Conservation (phyloP, 331 rosid genomes). For the Malus hybrid region DNA sequence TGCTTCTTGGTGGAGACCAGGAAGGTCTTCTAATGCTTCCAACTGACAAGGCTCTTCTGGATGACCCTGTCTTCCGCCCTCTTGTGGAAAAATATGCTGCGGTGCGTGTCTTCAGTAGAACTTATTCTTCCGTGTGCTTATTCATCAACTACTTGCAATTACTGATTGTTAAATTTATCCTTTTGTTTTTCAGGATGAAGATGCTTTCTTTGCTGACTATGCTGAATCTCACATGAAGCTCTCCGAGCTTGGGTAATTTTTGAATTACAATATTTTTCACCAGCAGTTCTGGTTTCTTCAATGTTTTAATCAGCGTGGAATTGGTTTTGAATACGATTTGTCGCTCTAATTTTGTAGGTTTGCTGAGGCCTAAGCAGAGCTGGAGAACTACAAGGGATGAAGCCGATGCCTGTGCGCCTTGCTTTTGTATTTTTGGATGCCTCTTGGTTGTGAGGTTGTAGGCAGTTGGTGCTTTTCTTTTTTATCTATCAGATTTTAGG, state of each 20-base stretch:
- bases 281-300: neutral
- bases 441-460: neutral
- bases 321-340: neutral
- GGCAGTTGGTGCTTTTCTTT: neutral
- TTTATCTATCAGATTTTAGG: neutral
- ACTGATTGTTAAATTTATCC: no score
- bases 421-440: neutral
- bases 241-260: conserved; percentile 87
- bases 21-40: conserved; percentile 84
- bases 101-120: conserved; percentile 24
- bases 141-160: neutral
- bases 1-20: conserved; percentile 72
- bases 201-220: conserved; percentile 75
- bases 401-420: conserved; percentile 2
- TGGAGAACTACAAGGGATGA: neutral
- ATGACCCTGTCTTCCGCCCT: conserved; percentile 87
- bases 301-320: no score
- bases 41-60: conserved; percentile 71
- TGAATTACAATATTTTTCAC: neutral
- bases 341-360: conserved; percentile 20
- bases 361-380: conserved; percentile 38
- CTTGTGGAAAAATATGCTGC: conserved; percentile 94
- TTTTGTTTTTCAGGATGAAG: conserved; percentile 58
- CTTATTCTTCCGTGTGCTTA: neutral
- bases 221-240: conserved; percentile 70